These are phyloP conservation scores for Udeniomyces megalosporus DNA, from an alignment of 768 basidiomycete species.

Conservation along the genomic window DNA sequence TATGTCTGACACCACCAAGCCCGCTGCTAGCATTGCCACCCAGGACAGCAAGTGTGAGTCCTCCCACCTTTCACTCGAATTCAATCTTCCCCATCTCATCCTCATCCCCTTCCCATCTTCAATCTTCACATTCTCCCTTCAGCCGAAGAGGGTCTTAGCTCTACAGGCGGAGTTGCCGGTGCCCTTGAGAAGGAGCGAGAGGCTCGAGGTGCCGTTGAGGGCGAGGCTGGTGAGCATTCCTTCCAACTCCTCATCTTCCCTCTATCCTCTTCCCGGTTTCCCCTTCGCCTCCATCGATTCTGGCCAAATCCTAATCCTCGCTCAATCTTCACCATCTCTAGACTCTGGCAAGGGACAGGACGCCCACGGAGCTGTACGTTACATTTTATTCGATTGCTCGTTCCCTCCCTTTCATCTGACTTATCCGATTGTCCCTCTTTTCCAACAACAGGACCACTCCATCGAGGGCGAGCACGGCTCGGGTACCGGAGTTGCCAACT, in stretches of 20 bases:
- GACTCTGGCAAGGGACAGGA: too few relatives aligned
- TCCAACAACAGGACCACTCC: neutral
- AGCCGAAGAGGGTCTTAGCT: neutral
- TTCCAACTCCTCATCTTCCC: too few relatives aligned
- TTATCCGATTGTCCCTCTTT: neutral
- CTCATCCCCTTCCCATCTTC: neutral
- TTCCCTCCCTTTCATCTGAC: neutral
- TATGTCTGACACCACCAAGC: too few relatives aligned
- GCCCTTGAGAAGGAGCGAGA: neutral
- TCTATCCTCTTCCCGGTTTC: too few relatives aligned
- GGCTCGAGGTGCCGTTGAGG: neutral
- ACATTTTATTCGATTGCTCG: neutral
- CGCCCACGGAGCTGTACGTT: too few relatives aligned
- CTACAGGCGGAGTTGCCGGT: neutral
- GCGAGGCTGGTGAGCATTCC: neutral
- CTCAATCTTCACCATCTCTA: too few relatives aligned
- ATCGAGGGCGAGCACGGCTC: neutral
- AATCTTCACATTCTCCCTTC: neutral
- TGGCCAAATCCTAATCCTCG: too few relatives aligned
- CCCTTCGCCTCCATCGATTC: too few relatives aligned
- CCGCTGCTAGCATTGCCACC: too few relatives aligned
- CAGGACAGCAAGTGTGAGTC: too few relatives aligned
- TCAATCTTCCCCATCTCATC: too few relatives aligned
- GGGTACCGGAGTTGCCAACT: slow-evolving; percentile 1
- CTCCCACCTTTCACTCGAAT: too few relatives aligned